A percentile compares a stretch with the other conserved stretches of the same genome.
Evolutionary conservation across 23 red algal genomes (phyloP).

Genomic region (Gracilaria domingensis): DNA sequence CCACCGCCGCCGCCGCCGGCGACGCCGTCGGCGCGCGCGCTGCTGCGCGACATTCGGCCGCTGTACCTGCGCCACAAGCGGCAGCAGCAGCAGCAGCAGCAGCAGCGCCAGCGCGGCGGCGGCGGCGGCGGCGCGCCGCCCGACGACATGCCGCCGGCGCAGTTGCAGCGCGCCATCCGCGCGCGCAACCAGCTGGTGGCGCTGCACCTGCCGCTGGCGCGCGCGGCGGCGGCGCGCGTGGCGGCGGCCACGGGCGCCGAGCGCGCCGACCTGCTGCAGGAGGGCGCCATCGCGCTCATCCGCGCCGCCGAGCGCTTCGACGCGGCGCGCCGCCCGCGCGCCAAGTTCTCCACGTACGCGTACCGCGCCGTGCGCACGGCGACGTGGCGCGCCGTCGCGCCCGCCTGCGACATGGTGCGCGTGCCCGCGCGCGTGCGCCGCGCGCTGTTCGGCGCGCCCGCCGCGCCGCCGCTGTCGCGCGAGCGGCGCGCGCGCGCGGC

Average conservation of each 20-base stretch:
- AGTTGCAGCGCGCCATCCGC: neutral
- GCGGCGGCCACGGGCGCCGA: neutral
- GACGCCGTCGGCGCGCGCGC: neutral
- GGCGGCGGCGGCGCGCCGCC: neutral
- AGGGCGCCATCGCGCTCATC: constrained; percentile 86
- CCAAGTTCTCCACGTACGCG: constrained; percentile 88
- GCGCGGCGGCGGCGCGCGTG: neutral
- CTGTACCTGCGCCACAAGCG: neutral
- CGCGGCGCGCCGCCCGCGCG: neutral
- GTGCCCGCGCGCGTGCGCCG: constrained; percentile 49
- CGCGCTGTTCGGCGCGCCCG: constrained; percentile 18
- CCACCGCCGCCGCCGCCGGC: neutral
- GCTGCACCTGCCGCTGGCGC: neutral
- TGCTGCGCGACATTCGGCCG: neutral
- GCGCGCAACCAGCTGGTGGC: constrained; percentile 3
- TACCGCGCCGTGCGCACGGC: constrained; percentile 63
- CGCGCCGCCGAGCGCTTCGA: constrained; percentile 87
- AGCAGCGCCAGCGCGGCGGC: neutral
- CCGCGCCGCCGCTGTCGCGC: neutral
- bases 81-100: neutral
- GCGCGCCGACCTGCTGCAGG: constrained; percentile 85
- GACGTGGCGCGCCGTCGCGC: constrained; percentile 25
- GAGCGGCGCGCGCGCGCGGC: neutral
- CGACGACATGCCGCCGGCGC: neutral
- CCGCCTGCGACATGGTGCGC: constrained; percentile 31